Base-by-base conservation (phyloP, 2,329 filamentous ascomycete species). In the Trichoderma breve region DNA sequence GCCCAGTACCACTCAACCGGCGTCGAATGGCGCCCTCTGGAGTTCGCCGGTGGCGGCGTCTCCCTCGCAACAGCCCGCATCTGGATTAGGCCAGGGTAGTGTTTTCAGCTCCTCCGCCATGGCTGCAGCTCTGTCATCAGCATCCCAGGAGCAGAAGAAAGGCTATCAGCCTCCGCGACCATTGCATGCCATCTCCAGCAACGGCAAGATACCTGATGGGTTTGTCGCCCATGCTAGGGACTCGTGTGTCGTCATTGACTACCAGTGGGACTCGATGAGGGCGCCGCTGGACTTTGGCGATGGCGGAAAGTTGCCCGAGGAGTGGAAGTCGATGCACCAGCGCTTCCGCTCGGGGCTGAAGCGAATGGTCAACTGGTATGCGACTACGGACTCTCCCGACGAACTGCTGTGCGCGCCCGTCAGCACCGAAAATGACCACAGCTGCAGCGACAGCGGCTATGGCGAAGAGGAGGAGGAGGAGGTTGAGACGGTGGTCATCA, bases 241-340 rank as follows among this genome's bases (percentile, higher is more conserved):
- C 79, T 90, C 92, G 14, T 98, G 94, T 78, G 86, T 93, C 6
- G 88, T 92, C 65, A 87, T 98, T n/a, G 96, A 99, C 81, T 97
- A 93, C 77, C 92, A 95, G 76, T 99, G 96, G 95, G 95, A 99
- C 78, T 98, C 95, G 73, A 95, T 95, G 86, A 88, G 92, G 15
- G 84, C 87, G 3, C 90, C 93, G 0, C 86, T 93, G 57, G 86
- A 91, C 74, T 98, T 96, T 92, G 95, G 95, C 7, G 91, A 94
- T 77, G 95, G 95, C 11, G 96, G 95, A 51, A 88, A 91, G 57
- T 93, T 93, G 76, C 94, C 93, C 1, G 96, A 99, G 81, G 96
- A 98, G 81, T 99, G 96, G 96, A 92, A 93, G 34, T 86, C 90
- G 4, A 98, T 99, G 96, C 96, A 99, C 81, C 91, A 91, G 79